Evolutionary conservation across 2,329 filamentous ascomycete species (phyloP).

Genomic region (Cladorrhinum sp.): DNA sequence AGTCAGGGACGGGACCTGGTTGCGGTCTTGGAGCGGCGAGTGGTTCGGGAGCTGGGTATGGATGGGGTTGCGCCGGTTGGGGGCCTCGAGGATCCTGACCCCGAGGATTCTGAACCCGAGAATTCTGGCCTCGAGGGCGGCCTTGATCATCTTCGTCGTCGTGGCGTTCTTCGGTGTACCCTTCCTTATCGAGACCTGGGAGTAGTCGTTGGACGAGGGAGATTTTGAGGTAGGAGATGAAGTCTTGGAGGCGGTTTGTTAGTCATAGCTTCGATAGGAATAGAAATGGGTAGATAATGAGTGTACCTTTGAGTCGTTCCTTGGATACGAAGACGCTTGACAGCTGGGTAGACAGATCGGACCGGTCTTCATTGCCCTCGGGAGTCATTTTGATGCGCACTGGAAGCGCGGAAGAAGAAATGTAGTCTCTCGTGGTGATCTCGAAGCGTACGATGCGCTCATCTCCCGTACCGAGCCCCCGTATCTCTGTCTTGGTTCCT

Average conservation of each 20-base stretch:
- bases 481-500: constrained; percentile 78
- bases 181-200: constrained; percentile 72
- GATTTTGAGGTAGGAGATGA: constrained; percentile 70
- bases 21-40: constrained; percentile 58
- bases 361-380: constrained; percentile 45
- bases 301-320: constrained; percentile 55
- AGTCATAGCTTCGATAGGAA: background rate
- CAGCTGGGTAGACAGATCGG: constrained; percentile 47
- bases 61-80: constrained; percentile 63
- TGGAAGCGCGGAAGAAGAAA: constrained; percentile 59
- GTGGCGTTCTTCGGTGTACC: constrained; percentile 59
- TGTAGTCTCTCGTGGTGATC: constrained; percentile 68
- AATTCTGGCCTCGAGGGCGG: too few relatives aligned
- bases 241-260: constrained; percentile 40
- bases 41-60: constrained; percentile 58
- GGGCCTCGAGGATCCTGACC: constrained; percentile 44
- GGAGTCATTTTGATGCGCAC: constrained; percentile 50
- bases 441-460: constrained; percentile 81
- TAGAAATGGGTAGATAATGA: background rate
- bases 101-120: too few relatives aligned
- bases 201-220: constrained; percentile 82
- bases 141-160: constrained; percentile 41
- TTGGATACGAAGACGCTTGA: constrained; percentile 70
- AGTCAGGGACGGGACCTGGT: constrained; percentile 68
- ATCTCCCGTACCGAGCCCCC: constrained; percentile 74